Evolutionary conservation across 2,329 filamentous ascomycete species (phyloP).

Genomic region (Fusarium sp.): DNA sequence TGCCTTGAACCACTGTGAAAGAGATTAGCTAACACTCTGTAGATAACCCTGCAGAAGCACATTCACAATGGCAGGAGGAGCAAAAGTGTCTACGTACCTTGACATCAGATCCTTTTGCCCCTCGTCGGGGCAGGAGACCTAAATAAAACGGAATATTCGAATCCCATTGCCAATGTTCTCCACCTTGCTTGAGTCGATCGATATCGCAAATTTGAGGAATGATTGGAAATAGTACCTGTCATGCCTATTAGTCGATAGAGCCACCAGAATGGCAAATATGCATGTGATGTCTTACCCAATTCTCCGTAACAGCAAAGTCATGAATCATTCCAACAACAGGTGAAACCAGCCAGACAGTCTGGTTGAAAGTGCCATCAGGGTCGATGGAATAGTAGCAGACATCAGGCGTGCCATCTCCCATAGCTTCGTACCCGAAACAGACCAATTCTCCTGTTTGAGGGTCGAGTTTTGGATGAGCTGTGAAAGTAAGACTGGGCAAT

Average conservation of each 20-base stretch:
- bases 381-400: neutral
- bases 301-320: conserved; percentile 17
- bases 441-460: conserved; percentile 10
- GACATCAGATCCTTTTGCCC: neutral
- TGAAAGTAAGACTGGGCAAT: conserved; percentile 7
- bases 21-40: accelerated
- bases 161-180: conserved; percentile 26
- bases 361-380: neutral
- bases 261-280: accelerated
- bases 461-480: conserved; percentile 18
- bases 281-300: conserved; percentile 2
- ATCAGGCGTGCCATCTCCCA: conserved; percentile 7
- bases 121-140: neutral
- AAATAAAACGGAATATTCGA: neutral
- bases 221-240: conserved; percentile 6
- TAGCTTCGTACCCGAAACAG: conserved; percentile 12
- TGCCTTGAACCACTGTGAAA: neutral
- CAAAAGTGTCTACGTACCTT: neutral
- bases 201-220: conserved; percentile 9
- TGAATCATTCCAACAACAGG: conserved; percentile 28
- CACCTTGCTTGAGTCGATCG: conserved; percentile 6
- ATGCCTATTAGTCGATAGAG: neutral
- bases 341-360: neutral
- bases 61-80: neutral
- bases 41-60: neutral